phyloP scores from a whole-genome alignment of 2,329 filamentous ascomycete genomes.

The Colletotrichum cuscutae region DNA sequence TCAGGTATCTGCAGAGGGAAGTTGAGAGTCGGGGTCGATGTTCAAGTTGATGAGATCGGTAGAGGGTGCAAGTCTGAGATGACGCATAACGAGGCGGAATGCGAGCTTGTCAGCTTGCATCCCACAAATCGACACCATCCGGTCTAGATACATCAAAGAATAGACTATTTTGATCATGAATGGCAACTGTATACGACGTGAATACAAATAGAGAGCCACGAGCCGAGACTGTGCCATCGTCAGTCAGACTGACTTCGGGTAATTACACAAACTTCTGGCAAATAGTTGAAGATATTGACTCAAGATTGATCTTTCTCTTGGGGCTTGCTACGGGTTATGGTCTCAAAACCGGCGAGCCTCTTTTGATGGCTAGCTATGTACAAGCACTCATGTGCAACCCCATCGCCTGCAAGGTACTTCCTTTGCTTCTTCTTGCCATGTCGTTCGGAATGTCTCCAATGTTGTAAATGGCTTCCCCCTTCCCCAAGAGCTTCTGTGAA shows the following conservation, averaged over 20 bases:
- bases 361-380: background rate
- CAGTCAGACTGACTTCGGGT: background rate
- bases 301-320: background rate
- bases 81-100: too few relatives aligned
- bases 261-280: background rate
- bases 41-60: too few relatives aligned
- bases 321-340: constrained; percentile 15
- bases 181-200: too few relatives aligned
- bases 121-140: too few relatives aligned
- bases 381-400: constrained; percentile 13
- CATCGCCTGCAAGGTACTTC: constrained; percentile 18
- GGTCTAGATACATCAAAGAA: too few relatives aligned
- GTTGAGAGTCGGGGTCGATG: too few relatives aligned
- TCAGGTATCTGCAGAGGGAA: too few relatives aligned
- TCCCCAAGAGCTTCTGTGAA: background rate
- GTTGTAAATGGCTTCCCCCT: background rate
- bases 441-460: background rate
- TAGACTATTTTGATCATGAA: too few relatives aligned
- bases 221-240: too few relatives aligned
- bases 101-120: too few relatives aligned
- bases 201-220: too few relatives aligned
- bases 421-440: background rate
- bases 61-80: too few relatives aligned
- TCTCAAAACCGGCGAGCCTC: constrained; percentile 7
- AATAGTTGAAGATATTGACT: background rate